Evolutionary conservation across 805 yeast species (phyloP), one percentile per base, ranked within the genome.

Genomic region (Zygotorulaspora florentina): DNA sequence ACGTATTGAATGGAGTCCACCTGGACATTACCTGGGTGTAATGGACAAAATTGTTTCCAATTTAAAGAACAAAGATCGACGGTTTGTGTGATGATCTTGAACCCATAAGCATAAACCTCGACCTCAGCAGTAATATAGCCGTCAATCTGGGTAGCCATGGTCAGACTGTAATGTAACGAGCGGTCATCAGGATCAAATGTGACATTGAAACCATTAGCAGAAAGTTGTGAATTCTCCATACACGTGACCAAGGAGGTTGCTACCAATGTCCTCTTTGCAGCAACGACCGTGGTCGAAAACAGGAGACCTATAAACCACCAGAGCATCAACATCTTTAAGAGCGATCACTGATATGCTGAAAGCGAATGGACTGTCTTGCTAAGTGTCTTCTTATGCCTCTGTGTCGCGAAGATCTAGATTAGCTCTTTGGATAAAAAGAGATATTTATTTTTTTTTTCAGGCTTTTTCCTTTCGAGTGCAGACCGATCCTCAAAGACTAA

Each of bases 41-140:
- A 64, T 1, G 96, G 96, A 67, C 97, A 90, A 62, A 90, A 86
- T 69, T 90, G 95, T 60, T 84, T 85, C 85, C 95, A 83, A 42
- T 78, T 66, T 34, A 71, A 45, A 3, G 55, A 38, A 70, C 97
- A 90, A 48, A 87, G 69, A 59, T 87, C 77, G 41, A 89, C 64
- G 1, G 62, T 58, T 56, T 74, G 70, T 5, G 74, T 65, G 52
- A 88, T 81, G 59, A 87, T 76, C 47, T 72, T 67, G 68, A 89
- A 83, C 0, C 97, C 97, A 62, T 88, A 90, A 3, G 96, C 96
- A 59, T 80, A 87, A 11, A 89, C 86, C 37, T 77, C 79, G 18
- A 87, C 71, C 42, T 78, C 77, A 2, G 96, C 96, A 30, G 62
- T 62, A 52, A 90, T 79, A 54, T 81, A 73, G 25, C 82, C 86